These are phyloP conservation scores for Hypoxylon sp. DNA, from an alignment of 2,329 filamentous ascomycete species.

Conservation along the genomic window DNA sequence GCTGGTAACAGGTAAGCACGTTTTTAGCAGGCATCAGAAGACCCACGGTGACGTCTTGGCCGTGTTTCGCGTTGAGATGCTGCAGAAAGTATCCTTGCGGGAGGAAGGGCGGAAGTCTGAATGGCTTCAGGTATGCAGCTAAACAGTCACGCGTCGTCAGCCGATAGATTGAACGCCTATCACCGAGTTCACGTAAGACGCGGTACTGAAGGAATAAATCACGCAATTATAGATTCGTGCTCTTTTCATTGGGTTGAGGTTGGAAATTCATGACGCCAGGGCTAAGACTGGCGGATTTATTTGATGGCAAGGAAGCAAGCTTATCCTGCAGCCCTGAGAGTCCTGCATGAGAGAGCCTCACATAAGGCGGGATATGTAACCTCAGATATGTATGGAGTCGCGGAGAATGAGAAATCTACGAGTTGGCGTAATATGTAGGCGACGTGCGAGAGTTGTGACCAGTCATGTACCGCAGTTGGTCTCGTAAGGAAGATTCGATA, in stretches of 20 bases:
- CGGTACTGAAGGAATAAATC: conserved; percentile 10
- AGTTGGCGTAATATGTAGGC: conserved; percentile 4
- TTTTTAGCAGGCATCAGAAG: neutral
- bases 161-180: neutral
- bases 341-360: conserved; percentile 26
- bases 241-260: conserved; percentile 22
- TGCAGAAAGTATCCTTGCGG: neutral
- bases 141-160: conserved; percentile 34
- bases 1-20: neutral
- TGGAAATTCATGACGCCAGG: conserved; percentile 11
- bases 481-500: neutral
- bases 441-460: conserved; percentile 1
- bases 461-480: neutral
- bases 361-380: conserved; percentile 27
- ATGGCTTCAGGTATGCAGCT: conserved; percentile 21
- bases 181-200: conserved; percentile 28
- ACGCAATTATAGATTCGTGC: conserved; percentile 6
- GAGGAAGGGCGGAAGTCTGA: conserved; percentile 35
- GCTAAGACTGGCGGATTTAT: neutral
- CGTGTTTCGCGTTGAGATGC: neutral
- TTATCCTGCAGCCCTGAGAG: conserved; percentile 25
- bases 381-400: neutral
- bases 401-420: conserved; percentile 1
- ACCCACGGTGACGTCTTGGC: conserved; percentile 19
- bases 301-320: conserved; percentile 17